Base-by-base conservation (phyloP, 2,329 filamentous ascomycete genomes). In the Colletotrichum sp. region DNA sequence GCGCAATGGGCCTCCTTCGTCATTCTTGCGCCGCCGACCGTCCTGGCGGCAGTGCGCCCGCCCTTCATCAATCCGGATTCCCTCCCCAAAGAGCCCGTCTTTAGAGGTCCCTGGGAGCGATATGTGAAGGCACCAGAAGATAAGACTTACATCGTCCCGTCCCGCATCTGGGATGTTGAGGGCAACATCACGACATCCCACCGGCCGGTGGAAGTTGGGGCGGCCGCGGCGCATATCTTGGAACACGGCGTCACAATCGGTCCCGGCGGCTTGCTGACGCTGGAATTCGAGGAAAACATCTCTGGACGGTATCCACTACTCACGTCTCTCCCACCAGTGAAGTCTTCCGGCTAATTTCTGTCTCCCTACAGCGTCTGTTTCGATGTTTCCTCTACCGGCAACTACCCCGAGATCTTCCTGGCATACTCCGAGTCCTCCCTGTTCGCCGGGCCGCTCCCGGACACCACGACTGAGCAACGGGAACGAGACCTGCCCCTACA, bases 201-300 rank as follows among this genome's bases (percentile, higher is more conserved):
- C 48, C 71, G 43, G 18, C 18, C 32, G 14, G 57, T 76, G 4
- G 65, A 76, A 24, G 65, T 69, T 32, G 74, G 74, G 43, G 32
- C 65, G 8, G 36, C 60, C 18, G 71, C 70, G 26, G 79, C 78
- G 3, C 55, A 71, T 18, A 39, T 69, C 8, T 77, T 75, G 13
- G 74, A 74, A 12, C 68, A 74, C 21, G 79, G 79, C 18, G 78
- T 83, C 24, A 73, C 81, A 7, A 81, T 83, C 74, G 84, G 80
- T 7, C 78, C 79, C 6, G 82, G 82, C 24, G 83, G 83, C 16
- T 77, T 83, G 59, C 77, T 86, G 71, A 86, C 83, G 7, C 81
- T 85, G 61, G 84, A 85, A 69, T 87, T 87, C 74, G 80, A 76
- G 6, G 83, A 87, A 79, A 86, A 87, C 70, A 85, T 86, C 74